Conservation (phyloP, 306 rosid species). For the Dalbergia oliveri region DNA sequence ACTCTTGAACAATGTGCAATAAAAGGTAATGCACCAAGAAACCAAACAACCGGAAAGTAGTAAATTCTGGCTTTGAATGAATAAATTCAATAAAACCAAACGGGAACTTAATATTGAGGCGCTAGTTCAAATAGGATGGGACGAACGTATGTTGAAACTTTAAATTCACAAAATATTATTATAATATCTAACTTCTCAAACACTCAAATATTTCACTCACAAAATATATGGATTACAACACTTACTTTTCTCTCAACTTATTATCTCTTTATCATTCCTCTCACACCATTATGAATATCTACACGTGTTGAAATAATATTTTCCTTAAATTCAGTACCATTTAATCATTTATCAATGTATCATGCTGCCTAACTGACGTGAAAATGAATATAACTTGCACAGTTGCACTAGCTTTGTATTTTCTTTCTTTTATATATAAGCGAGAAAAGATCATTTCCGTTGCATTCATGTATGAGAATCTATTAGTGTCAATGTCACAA, state of each 20-base stretch:
- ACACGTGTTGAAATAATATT: too few species aligned
- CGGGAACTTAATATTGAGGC: not conserved
- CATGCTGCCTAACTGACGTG: not conserved
- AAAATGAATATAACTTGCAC: not conserved
- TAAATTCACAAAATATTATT: too few species aligned
- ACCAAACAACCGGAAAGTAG: not conserved
- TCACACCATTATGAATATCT: too few species aligned
- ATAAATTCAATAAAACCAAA: not conserved
- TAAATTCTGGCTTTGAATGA: not conserved
- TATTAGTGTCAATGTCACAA: slow-evolving; percentile 1
- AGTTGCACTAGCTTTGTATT: not conserved
- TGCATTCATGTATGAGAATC: slow-evolving; percentile 8
- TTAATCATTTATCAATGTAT: not conserved
- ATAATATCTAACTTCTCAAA: too few species aligned
- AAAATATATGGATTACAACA: too few species aligned
- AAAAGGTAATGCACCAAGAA: not conserved
- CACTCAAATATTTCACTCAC: too few species aligned
- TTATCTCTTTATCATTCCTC: too few species aligned
- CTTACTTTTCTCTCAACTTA: too few species aligned
- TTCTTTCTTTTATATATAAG: not conserved
- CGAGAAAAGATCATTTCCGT: not conserved
- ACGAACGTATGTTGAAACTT: not conserved
- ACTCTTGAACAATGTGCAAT: not conserved
- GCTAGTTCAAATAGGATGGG: not conserved
- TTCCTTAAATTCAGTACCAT: too few species aligned